Conservation (phyloP, 305 asterid species). For the Galium porrigens region DNA sequence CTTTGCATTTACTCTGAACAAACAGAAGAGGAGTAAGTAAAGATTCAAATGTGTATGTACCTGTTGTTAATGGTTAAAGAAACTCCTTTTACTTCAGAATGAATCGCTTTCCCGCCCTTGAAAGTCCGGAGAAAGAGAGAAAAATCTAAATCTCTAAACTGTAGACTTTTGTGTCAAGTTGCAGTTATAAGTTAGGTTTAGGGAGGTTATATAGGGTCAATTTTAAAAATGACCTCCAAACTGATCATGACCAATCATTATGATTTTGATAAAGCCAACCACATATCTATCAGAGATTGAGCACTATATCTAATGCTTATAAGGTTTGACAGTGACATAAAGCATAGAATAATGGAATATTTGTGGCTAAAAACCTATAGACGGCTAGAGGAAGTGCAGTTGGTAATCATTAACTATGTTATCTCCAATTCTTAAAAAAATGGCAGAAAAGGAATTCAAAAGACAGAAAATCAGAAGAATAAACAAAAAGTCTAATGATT, state of each 20-base stretch:
- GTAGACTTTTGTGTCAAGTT: neutral
- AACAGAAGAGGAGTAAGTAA: neutral
- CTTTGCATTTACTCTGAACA: neutral
- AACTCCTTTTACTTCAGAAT: constrained; percentile 10
- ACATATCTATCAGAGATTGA: constrained; percentile 9
- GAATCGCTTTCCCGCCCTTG: constrained; percentile 15
- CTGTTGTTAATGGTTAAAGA: constrained; percentile 1
- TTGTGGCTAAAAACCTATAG: constrained; percentile 29
- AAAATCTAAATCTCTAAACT: constrained; percentile 15
- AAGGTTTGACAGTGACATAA: constrained; percentile 17
- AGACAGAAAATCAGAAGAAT: constrained; percentile 1
- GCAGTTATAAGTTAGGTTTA: constrained; percentile 9
- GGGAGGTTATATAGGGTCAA: constrained; percentile 11
- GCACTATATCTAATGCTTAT: constrained; percentile 13
- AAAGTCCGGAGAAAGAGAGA: constrained; percentile 15
- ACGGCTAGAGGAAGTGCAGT: constrained; percentile 26
- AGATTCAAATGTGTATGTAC: neutral
- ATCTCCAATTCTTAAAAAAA: constrained; percentile 17
- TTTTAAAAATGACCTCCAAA: constrained; percentile 16
- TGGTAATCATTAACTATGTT: constrained; percentile 24
- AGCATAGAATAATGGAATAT: constrained; percentile 15
- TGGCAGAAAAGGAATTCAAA: neutral
- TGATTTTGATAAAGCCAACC: neutral
- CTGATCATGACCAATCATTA: constrained; percentile 26
- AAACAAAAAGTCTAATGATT: constrained; percentile 12